Percentiles rank a stretch among this genome's conserved stretches.
Conservation (phyloP, 768 basidiomycete genomes). For the Piloderma croceum region DNA sequence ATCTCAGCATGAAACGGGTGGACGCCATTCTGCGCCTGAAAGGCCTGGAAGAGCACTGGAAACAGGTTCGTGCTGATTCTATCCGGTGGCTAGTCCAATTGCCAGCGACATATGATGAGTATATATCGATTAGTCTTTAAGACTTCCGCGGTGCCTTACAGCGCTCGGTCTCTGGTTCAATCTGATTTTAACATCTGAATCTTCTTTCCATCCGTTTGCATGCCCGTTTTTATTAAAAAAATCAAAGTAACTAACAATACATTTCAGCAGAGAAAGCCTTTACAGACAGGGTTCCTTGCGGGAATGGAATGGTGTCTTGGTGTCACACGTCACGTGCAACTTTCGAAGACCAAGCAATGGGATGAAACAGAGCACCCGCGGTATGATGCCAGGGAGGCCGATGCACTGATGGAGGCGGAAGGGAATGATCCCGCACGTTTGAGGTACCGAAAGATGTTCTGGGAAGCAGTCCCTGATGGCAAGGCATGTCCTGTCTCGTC, state of each 20-base stretch:
- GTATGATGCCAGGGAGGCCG: conserved; percentile 54
- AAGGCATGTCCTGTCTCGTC: conserved; percentile 35
- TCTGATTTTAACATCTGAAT: conserved; percentile 20
- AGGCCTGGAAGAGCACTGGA: conserved; percentile 65
- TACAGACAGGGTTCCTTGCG: conserved; percentile 74
- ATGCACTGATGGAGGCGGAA: conserved; percentile 53
- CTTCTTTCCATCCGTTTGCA: too few species aligned
- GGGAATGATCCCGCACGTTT: conserved; percentile 51
- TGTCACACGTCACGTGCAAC: conserved; percentile 30
- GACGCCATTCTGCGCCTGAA: conserved; percentile 82
- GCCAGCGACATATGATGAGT: conserved; percentile 48
- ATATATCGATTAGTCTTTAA: conserved; percentile 93
- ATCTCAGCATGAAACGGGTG: conserved; percentile 70
- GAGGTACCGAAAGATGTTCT: conserved; percentile 68
- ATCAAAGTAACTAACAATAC: conserved; percentile 5
- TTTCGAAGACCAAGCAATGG: background rate
- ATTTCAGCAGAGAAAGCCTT: conserved; percentile 42
- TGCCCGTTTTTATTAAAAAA: conserved; percentile 2
- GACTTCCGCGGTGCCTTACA: conserved; percentile 66
- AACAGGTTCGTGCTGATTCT: conserved; percentile 49
- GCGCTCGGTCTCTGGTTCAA: conserved; percentile 54
- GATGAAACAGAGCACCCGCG: conserved; percentile 20
- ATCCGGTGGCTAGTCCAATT: conserved; percentile 12
- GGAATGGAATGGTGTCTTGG: conserved; percentile 82
- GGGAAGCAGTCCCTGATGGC: conserved; percentile 72